Evolutionary conservation across 495 filamentous ascomycete species (phyloP).

Genomic region (Cryomyces antarcticus): DNA sequence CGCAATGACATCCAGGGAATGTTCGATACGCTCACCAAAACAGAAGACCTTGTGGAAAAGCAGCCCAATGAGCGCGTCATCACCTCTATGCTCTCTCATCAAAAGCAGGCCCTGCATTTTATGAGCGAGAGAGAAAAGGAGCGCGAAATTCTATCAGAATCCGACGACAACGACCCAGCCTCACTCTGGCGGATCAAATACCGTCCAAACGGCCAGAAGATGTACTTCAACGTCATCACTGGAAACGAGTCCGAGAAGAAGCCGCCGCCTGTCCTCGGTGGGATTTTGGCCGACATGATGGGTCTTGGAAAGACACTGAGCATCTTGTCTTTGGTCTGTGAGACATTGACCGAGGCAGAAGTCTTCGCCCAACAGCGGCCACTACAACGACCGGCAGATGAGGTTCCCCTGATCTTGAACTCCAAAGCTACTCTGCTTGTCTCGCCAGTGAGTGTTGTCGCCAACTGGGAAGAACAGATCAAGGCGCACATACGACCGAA

Average conservation of each 20-base stretch:
- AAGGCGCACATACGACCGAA: conserved; percentile 49
- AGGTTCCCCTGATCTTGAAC: conserved; percentile 32
- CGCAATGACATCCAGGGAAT: conserved; percentile 65
- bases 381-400: conserved; percentile 17
- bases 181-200: conserved; percentile 52
- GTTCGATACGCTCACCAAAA: conserved; percentile 60
- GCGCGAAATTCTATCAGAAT: conserved; percentile 24
- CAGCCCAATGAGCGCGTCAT: conserved; percentile 38
- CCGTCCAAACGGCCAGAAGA: conserved; percentile 29
- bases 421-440: conserved; percentile 69
- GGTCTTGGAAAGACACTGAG: conserved; percentile 88
- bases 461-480: conserved; percentile 85
- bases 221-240: conserved; percentile 70
- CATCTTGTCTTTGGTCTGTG: conserved; percentile 55
- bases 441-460: conserved; percentile 72
- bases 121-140: conserved; percentile 64
- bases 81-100: conserved; percentile 63
- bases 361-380: conserved; percentile 31
- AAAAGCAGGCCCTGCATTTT: conserved; percentile 80
- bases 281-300: conserved; percentile 97
- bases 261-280: conserved; percentile 55
- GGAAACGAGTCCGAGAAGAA: conserved; percentile 37
- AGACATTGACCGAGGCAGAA: conserved; percentile 35
- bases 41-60: conserved; percentile 57
- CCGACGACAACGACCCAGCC: conserved; percentile 33